Percentiles rank a stretch among this genome's conserved stretches.
phyloP scores from a whole-genome alignment of 1,284 basidiomycete species.

The Ganoderma lucidum region DNA sequence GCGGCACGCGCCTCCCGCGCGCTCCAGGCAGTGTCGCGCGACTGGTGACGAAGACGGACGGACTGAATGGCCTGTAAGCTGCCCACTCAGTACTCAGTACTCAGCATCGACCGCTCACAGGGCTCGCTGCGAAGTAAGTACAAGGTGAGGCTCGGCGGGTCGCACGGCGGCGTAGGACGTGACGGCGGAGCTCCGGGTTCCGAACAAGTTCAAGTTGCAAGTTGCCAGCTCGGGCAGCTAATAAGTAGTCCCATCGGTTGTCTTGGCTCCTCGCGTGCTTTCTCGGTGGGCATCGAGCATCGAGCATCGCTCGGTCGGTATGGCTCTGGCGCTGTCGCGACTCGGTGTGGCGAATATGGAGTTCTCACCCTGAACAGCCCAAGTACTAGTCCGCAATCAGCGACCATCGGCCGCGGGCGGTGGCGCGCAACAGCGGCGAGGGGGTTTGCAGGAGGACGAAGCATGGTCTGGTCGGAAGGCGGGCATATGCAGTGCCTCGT shows the following conservation, averaged over 20 bases:
- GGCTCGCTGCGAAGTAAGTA: neutral
- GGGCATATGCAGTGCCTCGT: constrained; percentile 30
- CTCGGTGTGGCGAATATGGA: constrained; percentile 12
- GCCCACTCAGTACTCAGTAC: neutral
- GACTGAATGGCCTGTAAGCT: neutral
- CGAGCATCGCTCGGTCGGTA: neutral
- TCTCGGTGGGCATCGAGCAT: neutral
- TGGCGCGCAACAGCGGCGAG: constrained; percentile 15
- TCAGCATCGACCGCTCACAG: neutral
- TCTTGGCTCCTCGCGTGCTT: neutral
- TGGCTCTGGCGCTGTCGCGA: neutral
- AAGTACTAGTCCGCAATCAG: constrained; percentile 14
- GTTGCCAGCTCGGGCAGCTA: neutral
- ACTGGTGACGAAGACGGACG: constrained; percentile 8
- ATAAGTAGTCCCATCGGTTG: neutral
- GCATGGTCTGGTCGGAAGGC: constrained; percentile 8
- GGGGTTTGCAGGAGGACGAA: neutral
- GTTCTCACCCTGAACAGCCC: constrained; percentile 27
- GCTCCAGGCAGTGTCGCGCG: neutral
- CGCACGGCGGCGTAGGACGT: neutral
- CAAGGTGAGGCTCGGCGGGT: neutral
- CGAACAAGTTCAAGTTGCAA: neutral
- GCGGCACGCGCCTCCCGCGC: constrained; percentile 9
- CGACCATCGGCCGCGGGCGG: constrained; percentile 5
- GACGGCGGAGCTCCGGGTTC: neutral